Evolutionary conservation across 2,329 filamentous ascomycete species (phyloP), one percentile per base, ranked within the genome.

Genomic region (Fusarium piperis): DNA sequence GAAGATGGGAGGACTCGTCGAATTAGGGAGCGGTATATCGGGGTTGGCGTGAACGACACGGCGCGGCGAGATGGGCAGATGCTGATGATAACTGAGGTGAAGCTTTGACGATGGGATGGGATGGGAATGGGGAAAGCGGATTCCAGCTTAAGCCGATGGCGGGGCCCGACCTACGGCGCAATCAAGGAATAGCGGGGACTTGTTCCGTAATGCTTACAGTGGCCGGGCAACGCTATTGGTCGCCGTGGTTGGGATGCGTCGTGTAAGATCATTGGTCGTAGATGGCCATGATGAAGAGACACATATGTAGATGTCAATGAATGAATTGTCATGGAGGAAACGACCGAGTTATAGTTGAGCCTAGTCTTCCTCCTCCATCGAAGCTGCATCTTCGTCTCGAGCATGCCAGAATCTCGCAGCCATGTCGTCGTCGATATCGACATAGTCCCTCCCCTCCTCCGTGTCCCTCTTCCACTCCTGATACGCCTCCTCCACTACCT

Each of bases 351-450:
- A 48, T 16, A 18, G 44, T 18, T 28, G 16, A 48, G 26, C 16
- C 20, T 44, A 28, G 18, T 41, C 15, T 11, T 62, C 26, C 18
- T 53, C 33, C n/a, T 36, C n/a, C 41, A 23, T 13, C 3, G 10
- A 53, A 18, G 15, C 23, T 26, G 26, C 55, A 30, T 53, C 13
- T 5, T 46, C 30, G 10, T 51, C 33, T 13, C 18, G 52, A 35
- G 48, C 36, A 23, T 35, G 44, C 23, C 13, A 23, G 36, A 57
- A 10, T 56, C 62, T 52, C 32, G 32, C 58, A 36, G 39, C 58
- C 69, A 77, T 61, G 23, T 75, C 75, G 61, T 77, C 77, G 13
- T 77, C 79, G 15, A 80, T 65, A 62, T 83, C 81, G n/a, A 75
- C 64, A 64, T 80, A 79, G 8, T 73, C 59, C 38, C 20, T 61